phyloP scores from a whole-genome alignment of 768 basidiomycete genomes.

The Collybia sordida region DNA sequence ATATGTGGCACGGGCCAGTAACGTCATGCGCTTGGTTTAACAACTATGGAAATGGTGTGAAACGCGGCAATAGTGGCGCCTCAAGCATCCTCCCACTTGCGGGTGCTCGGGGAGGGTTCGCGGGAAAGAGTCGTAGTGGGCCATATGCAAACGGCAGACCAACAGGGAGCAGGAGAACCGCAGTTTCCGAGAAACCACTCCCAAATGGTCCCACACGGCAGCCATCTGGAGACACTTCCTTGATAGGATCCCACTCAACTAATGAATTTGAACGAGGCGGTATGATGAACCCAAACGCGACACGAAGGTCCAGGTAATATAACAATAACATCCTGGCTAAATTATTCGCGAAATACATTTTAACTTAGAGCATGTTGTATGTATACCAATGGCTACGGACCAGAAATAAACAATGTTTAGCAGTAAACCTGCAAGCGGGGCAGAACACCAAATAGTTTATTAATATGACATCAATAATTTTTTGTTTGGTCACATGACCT shows the following conservation, averaged over 20 bases:
- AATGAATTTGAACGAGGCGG: constrained; percentile 40
- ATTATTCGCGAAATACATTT: not conserved
- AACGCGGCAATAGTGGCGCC: constrained; percentile 32
- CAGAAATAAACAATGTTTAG: too few relatives aligned
- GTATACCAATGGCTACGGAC: not conserved
- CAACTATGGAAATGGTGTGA: constrained; percentile 40
- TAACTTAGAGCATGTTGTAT: not conserved
- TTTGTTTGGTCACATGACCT: too few relatives aligned
- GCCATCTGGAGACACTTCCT: constrained; percentile 27
- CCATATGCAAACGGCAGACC: constrained; percentile 17
- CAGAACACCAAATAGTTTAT: too few relatives aligned
- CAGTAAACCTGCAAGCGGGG: too few relatives aligned
- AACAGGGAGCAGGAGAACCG: constrained; percentile 6
- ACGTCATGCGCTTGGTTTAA: constrained; percentile 76
- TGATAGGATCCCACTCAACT: constrained; percentile 26
- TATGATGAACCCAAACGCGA: constrained; percentile 39
- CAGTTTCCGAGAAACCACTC: constrained; percentile 21
- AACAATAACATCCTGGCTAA: not conserved
- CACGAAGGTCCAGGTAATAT: not conserved
- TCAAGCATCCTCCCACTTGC: constrained; percentile 40
- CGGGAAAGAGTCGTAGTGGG: constrained; percentile 6
- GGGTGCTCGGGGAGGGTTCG: constrained; percentile 4
- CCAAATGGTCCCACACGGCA: constrained; percentile 28
- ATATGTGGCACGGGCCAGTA: constrained; percentile 72
- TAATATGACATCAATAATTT: too few relatives aligned